Conservation (phyloP, 257 asterid species). For the Salvia rosmarinus region DNA sequence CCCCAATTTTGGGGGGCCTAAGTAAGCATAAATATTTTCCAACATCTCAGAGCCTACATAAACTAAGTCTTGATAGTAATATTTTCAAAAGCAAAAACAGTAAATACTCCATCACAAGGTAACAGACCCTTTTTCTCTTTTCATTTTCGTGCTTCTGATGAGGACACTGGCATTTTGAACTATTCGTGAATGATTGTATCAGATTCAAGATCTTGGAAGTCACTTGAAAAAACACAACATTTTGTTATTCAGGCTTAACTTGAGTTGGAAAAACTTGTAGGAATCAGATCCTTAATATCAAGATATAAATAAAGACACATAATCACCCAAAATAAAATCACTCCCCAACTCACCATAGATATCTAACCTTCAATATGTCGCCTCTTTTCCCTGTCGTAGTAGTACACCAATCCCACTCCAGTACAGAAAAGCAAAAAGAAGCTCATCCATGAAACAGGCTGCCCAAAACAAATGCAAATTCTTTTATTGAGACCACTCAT, state of each 20-base stretch:
- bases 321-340: conserved; percentile 18
- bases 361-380: conserved; percentile 82
- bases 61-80: background rate
- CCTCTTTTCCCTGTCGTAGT: conserved; percentile 85
- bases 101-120: background rate
- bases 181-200: background rate
- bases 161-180: background rate
- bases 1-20: background rate
- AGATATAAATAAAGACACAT: background rate
- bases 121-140: background rate
- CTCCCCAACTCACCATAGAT: conserved; percentile 62
- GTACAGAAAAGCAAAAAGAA: conserved; percentile 77
- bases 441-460: conserved; percentile 95
- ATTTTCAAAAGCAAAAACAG: background rate
- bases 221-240: conserved; percentile 7
- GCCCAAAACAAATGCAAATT: conserved; percentile 18
- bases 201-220: background rate
- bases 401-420: conserved; percentile 74
- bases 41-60: background rate
- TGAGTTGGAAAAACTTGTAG: background rate
- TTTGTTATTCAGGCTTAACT: background rate
- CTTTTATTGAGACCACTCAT: background rate
- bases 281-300: conserved; percentile 3
- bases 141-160: background rate
- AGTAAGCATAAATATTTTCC: background rate